Conservation (phyloP, 140 eudicot species). For the Bidens hawaiensis region DNA sequence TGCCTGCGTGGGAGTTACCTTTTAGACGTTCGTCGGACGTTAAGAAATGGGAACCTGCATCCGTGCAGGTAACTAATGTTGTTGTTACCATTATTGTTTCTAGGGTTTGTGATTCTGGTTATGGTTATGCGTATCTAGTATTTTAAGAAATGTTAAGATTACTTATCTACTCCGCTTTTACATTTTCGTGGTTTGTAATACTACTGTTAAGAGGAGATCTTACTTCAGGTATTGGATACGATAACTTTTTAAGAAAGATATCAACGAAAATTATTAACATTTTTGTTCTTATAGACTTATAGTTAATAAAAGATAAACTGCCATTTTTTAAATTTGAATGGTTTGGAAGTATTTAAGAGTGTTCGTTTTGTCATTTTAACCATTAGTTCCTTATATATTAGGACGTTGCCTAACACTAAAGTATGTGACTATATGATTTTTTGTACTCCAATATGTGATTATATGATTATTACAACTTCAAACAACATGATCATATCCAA, state of each 20-base stretch:
- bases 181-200: neutral
- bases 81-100: neutral
- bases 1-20: slow-evolving; percentile 94
- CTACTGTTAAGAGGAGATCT: neutral
- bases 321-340: neutral
- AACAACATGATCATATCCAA: neutral
- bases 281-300: neutral
- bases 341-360: neutral
- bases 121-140: neutral
- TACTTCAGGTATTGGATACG: neutral
- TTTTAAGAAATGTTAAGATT: neutral
- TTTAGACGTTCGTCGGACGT: slow-evolving; percentile 50
- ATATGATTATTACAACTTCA: neutral
- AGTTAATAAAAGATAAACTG: neutral
- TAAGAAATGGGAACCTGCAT: slow-evolving; percentile 74
- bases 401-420: neutral
- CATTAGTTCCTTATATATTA: neutral
- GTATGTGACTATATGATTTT: neutral
- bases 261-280: neutral
- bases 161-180: neutral
- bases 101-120: neutral
- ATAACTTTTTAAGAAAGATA: neutral
- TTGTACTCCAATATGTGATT: neutral
- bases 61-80: slow-evolving; percentile 55
- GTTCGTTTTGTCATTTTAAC: neutral